These are phyloP conservation scores for Acanthamoeba culbertsoni DNA, from an alignment of 208 protist species.

Conservation along the genomic window DNA sequence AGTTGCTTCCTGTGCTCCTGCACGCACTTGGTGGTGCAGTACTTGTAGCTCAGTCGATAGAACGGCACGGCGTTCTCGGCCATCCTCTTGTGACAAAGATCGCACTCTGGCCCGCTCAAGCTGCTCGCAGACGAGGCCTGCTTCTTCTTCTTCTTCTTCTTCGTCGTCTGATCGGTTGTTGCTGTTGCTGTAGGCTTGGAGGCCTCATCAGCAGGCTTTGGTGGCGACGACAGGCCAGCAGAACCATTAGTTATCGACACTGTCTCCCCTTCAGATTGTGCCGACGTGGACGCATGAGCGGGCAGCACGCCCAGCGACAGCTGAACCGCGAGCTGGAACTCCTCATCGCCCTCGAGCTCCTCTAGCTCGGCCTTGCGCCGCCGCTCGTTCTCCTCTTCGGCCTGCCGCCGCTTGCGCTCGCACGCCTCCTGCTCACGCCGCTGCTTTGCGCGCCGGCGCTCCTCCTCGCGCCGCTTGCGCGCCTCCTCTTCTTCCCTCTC, in stretches of 20 bases:
- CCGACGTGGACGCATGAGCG: neutral
- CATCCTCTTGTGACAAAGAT: neutral
- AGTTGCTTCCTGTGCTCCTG: slow-evolving; percentile 60
- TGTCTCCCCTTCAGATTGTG: too few relatives aligned
- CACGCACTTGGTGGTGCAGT: slow-evolving; percentile 62
- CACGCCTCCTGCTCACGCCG: neutral
- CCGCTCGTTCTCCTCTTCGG: neutral
- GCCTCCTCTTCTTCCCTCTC: neutral
- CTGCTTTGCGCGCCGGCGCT: neutral
- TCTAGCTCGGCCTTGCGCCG: neutral
- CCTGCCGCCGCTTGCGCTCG: neutral
- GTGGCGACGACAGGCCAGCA: too few relatives aligned
- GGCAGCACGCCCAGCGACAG: neutral
- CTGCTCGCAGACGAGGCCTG: neutral
- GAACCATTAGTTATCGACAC: too few relatives aligned
- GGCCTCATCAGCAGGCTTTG: neutral
- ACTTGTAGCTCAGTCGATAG: slow-evolving; percentile 61
- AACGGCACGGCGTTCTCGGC: slow-evolving; percentile 50
- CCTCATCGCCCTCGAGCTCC: neutral
- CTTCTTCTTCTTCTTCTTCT: neutral
- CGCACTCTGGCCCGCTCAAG: neutral
- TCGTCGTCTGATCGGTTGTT: neutral
- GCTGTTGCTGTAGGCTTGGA: neutral
- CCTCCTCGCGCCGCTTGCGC: neutral
- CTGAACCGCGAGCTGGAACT: slow-evolving; percentile 1